Evolutionary conservation across 2,329 filamentous ascomycete species (phyloP), one percentile per base, ranked within the genome.

Genomic region (Alternaria incomplexa): DNA sequence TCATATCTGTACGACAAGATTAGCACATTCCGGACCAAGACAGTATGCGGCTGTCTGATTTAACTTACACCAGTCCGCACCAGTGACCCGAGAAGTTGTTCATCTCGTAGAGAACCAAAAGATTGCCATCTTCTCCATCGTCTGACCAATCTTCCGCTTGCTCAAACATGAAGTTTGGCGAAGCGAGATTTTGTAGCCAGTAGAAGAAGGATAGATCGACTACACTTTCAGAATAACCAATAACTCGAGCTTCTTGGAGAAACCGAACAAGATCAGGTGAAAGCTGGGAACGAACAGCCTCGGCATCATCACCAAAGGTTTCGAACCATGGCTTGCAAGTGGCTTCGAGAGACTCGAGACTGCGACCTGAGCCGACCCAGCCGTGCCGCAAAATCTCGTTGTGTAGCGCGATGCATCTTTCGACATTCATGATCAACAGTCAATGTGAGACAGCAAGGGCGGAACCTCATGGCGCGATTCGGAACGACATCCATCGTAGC

Each of bases 1-100:
- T 68, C 63, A 50, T 60, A 68, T 30, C 63, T 68, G 23, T 26
- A 36, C 36, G 26, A 17, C 9, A 22, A 22, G 47, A 40, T 47
- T 26, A 56, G 43, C 1, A 56, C 20, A 17, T 32, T 48, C 25
- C 25, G 5, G n/a, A 30, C 4, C 23, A 32, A 12, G 12, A 30
- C 9, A 11, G 26, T 17, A 36, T 36, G 7, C 25, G n/a, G 15
- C 23, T 40, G 43, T 28, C 28, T 32, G 32, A 36, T 36, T 36
- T 15, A 36, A 36, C 54, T 56, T 47, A 56, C 54, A 56, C 43
- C 8, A 48, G 28, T 30, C 54, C 54, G 23, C 28, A 46, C 25
- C 22, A 48, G 15, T 48, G 25, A 46, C 25, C 17, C 25, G 32
- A n/a, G 32, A 36, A 36, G 32, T 36, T 36, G 32, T 36, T 36